These are phyloP conservation scores for Wickerhamomyces bisporus DNA, from an alignment of 805 yeast genomes.

Conservation along the genomic window DNA sequence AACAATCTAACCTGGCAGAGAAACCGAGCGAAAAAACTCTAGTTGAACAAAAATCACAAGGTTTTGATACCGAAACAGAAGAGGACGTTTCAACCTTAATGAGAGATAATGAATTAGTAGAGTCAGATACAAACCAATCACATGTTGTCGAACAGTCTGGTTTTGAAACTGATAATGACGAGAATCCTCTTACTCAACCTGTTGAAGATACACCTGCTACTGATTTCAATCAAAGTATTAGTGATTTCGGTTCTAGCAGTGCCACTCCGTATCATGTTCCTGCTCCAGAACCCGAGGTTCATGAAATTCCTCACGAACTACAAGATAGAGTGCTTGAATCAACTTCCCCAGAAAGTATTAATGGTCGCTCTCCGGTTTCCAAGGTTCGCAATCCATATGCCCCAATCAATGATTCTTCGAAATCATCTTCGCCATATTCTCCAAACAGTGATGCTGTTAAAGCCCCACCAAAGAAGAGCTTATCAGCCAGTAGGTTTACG, in stretches of 20 bases:
- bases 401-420: neutral
- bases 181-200: neutral
- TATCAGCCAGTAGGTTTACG: conserved; percentile 3
- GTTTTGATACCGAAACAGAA: no score
- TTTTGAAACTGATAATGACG: neutral
- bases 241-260: neutral
- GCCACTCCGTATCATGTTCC: neutral
- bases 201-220: no score
- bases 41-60: no score
- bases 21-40: no score
- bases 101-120: no score
- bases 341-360: neutral
- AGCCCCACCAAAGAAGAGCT: neutral
- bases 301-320: conserved; percentile 9
- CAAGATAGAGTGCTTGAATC: neutral
- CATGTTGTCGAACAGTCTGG: neutral
- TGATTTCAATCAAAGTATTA: no score
- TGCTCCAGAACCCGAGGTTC: conserved; percentile 3
- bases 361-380: neutral
- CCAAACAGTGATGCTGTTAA: neutral
- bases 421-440: neutral
- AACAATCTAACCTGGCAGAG: no score
- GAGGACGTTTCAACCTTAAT: no score
- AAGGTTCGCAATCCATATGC: conserved; percentile 1
- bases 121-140: no score